Base-by-base conservation (phyloP, 129 eudicot species). In the Centrapalus pauciflorus region DNA sequence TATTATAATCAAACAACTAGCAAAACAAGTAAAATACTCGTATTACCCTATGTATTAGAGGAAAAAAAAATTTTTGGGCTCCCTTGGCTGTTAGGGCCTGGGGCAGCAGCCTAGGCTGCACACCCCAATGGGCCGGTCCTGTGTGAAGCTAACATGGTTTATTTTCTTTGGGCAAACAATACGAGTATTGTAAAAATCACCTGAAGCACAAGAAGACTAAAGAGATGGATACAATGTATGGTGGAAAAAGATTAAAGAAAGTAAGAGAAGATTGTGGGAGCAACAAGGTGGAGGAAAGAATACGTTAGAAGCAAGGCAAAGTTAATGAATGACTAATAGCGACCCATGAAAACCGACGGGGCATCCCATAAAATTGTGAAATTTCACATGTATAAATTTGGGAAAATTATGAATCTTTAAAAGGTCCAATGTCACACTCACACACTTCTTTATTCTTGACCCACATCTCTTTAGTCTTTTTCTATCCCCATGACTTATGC, bases 251-350 rank as follows among this genome's bases (percentile, higher is more conserved):
- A 46, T 25, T 46, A 16, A 61, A 24, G 5, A 61, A 70, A 70
- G 25, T 12, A 45, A 55, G 74, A 38, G 66, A 61, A 64, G 76
- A 72, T 61, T 61, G 62, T n/a, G 76, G 51, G 70, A 72, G 28
- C 61, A 72, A 71, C 76, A 71, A 60, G 16, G 58, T 60, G 49
- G 16, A 16, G 19, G 23, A 52, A 51, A 40, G 72, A 55, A 73
- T 28, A 64, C 72, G 72, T 73, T 73, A 65, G 67, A 64, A 73
- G 78, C 78, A 64, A 73, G 65, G 78, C n/a, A n/a, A n/a, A n/a
- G n/a, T n/a, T 14, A 23, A 16, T 63, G 56, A 54, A 35, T 51
- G 33, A n/a, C n/a, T n/a, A n/a, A n/a, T n/a, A n/a, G n/a, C n/a
- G n/a, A 20, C 27, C 66, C 72, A n/a, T 64, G 71, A 54, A 73